Evolutionary conservation across 106 monocot species (phyloP).

Genomic region (Alisma plantagoaquatica): DNA sequence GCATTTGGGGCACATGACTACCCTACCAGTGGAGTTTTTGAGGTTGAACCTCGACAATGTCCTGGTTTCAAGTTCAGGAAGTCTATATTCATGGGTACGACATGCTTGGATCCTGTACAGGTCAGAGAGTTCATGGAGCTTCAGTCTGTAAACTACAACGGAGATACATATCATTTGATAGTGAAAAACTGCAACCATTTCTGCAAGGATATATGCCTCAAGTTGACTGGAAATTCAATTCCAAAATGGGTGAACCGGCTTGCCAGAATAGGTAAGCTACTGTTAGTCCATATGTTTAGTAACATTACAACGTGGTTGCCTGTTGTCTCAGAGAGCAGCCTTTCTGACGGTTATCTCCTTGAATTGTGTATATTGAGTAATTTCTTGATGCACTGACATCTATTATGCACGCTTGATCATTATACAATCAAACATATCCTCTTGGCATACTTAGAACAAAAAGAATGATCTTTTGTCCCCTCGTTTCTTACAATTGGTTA

Average conservation of each 20-base stretch:
- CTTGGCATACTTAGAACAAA: too few relatives aligned
- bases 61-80: conserved; percentile 85
- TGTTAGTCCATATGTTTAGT: too few relatives aligned
- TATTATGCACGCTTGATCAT: too few relatives aligned
- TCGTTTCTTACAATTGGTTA: too few relatives aligned
- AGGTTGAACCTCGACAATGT: conserved; percentile 80
- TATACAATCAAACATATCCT: too few relatives aligned
- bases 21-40: conserved; percentile 81
- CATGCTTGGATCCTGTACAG: conserved; percentile 68
- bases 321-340: too few relatives aligned
- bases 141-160: conserved; percentile 64
- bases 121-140: conserved; percentile 87
- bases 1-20: conserved; percentile 92
- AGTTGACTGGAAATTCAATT: conserved; percentile 74
- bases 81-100: conserved; percentile 77
- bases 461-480: too few relatives aligned
- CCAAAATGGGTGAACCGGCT: conserved; percentile 92
- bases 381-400: too few relatives aligned
- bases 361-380: too few relatives aligned
- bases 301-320: too few relatives aligned
- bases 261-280: conserved; percentile 58
- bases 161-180: conserved; percentile 75
- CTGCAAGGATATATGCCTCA: conserved; percentile 75
- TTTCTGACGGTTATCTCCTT: too few relatives aligned
- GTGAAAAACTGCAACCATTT: conserved; percentile 89